Conservation (phyloP, 2,329 filamentous ascomycete genomes). For the Fusarium pseudoanthophilum region DNA sequence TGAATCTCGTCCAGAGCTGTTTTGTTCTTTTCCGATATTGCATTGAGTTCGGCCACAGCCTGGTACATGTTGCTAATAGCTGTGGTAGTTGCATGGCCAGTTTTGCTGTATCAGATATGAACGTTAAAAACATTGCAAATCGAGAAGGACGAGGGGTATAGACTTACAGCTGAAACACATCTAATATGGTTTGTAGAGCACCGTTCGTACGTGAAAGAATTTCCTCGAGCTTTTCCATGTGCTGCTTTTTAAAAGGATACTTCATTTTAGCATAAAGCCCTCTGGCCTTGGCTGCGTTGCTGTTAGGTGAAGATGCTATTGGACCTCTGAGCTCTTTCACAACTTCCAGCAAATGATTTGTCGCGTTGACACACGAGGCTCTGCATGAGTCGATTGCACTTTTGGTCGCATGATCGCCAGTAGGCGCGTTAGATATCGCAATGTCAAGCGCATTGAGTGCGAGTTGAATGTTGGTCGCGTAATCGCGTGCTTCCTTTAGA, state of each 20-base stretch:
- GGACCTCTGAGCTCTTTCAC: fast-evolving
- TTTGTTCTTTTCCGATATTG: background rate
- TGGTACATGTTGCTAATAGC: fast-evolving
- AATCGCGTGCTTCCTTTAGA: background rate
- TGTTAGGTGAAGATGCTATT: fast-evolving
- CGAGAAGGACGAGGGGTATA: too few species aligned
- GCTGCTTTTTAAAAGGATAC: background rate
- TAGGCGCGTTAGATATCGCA: background rate
- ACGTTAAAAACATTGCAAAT: too few species aligned
- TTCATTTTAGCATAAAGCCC: fast-evolving
- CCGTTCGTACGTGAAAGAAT: background rate
- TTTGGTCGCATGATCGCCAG: fast-evolving
- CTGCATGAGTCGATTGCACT: background rate
- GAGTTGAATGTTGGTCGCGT: background rate
- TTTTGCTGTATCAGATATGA: too few species aligned
- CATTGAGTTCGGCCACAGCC: fast-evolving
- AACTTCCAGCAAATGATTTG: background rate
- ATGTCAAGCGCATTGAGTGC: background rate
- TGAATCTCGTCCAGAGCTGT: fast-evolving
- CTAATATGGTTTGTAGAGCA: background rate
- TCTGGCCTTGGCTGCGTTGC: fast-evolving
- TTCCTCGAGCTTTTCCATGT: fast-evolving
- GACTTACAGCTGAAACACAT: fast-evolving
- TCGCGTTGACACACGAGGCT: fast-evolving
- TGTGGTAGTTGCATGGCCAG: fast-evolving